phyloP scores from a whole-genome alignment of 768 basidiomycete species.

The Mycena vulgaris region DNA sequence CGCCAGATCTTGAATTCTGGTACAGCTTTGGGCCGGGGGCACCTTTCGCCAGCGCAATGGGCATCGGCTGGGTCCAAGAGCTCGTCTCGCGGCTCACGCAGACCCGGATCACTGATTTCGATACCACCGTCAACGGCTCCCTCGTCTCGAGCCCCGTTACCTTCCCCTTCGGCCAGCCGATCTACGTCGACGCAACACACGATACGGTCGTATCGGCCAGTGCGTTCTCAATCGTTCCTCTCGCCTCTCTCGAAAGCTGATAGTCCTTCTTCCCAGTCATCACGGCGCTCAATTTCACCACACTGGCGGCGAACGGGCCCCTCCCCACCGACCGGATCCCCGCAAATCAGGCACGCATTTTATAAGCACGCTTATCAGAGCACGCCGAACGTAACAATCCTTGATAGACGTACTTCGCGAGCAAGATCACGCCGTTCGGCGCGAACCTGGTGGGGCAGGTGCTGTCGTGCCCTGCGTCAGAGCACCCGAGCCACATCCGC shows the following conservation, averaged over 20 bases:
- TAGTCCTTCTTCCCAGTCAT: conserved; percentile 64
- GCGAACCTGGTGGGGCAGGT: conserved; percentile 78
- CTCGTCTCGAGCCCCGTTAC: conserved; percentile 75
- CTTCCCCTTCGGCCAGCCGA: conserved; percentile 77
- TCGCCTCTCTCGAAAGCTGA: not conserved
- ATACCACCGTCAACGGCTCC: conserved; percentile 89
- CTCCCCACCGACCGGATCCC: conserved; percentile 81
- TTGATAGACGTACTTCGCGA: conserved; percentile 6
- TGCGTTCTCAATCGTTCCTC: conserved; percentile 47
- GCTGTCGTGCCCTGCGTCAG: conserved; percentile 52
- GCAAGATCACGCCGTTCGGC: conserved; percentile 71
- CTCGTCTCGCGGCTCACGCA: conserved; percentile 89
- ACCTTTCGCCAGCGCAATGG: conserved; percentile 82
- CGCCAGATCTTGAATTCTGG: conserved; percentile 43
- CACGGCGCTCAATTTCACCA: conserved; percentile 88
- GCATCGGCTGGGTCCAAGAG: conserved; percentile 89
- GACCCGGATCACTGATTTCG: conserved; percentile 75
- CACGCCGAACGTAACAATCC: too few species aligned
- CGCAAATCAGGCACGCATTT: conserved; percentile 71
- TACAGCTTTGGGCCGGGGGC: conserved; percentile 87
- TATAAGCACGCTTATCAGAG: too few species aligned
- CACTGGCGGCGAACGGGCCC: conserved; percentile 78
- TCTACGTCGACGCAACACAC: conserved; percentile 93
- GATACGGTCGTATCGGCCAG: conserved; percentile 90
- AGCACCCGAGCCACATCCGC: conserved; percentile 67